phyloP scores from a whole-genome alignment of 2,329 filamentous ascomycete genomes.

The Ramularia endophylla region DNA sequence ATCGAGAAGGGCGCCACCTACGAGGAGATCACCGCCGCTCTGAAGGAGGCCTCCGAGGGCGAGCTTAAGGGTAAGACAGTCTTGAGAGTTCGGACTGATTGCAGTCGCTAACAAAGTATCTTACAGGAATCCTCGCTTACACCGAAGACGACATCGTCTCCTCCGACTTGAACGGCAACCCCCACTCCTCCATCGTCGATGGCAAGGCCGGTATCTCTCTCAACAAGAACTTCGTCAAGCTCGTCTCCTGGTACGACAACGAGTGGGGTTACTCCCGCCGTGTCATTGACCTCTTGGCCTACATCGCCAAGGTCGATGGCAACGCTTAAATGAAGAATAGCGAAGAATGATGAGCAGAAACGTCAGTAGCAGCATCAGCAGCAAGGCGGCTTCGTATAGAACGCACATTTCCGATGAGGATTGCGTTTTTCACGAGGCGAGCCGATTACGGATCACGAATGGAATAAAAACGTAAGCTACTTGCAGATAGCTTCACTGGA shows the following conservation, averaged over 20 bases:
- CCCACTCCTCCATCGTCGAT: conserved; percentile 95
- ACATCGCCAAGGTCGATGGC: conserved; percentile 37
- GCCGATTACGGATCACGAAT: background rate
- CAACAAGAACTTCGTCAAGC: conserved; percentile 98
- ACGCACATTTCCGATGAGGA: background rate
- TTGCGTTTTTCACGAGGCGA: conserved; percentile 1
- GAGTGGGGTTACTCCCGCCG: conserved; percentile 99
- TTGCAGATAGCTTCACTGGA: conserved; percentile 1
- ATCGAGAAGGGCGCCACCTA: conserved; percentile 84
- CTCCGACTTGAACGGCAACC: conserved; percentile 87
- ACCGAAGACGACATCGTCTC: conserved; percentile 97
- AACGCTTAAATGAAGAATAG: conserved; percentile 20
- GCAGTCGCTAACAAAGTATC: conserved; percentile 21
- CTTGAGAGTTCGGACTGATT: background rate
- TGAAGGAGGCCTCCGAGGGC: conserved; percentile 80
- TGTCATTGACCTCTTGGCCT: conserved; percentile 46
- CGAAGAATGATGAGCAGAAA: too few species aligned
- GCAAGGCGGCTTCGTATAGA: too few species aligned
- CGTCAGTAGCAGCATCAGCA: too few species aligned
- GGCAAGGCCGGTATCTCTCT: conserved; percentile 98
- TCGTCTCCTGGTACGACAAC: conserved; percentile 83
- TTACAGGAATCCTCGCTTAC: conserved; percentile 76
- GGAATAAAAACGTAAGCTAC: background rate
- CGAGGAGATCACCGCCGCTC: conserved; percentile 84
- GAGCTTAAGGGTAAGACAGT: conserved; percentile 69